Conservation (phyloP, 371 early-diverging fungal genomes). For the Mortierella sp. region DNA sequence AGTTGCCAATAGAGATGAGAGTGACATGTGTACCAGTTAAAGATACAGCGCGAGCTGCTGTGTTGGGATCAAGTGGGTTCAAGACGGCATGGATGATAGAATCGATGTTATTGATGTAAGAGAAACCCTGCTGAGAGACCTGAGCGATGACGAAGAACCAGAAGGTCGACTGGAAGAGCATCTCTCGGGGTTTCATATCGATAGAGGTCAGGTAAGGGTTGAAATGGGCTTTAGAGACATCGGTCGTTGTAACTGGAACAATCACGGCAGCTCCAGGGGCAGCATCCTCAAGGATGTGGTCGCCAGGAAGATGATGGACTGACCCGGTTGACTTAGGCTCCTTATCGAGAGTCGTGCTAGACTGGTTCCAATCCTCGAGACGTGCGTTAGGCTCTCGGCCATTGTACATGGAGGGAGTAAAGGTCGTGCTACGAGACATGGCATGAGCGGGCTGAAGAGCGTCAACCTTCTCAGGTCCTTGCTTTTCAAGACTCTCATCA, state of each 20-base stretch:
- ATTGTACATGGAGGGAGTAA: conserved; percentile 45
- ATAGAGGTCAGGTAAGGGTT: conserved; percentile 48
- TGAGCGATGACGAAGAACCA: conserved; percentile 58
- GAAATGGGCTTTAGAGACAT: conserved; percentile 15
- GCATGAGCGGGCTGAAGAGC: conserved; percentile 10
- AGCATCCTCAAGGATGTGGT: conserved; percentile 29
- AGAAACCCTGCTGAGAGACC: conserved; percentile 52
- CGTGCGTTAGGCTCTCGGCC: conserved; percentile 17
- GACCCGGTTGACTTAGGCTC: conserved; percentile 8
- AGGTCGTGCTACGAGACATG: conserved; percentile 46
- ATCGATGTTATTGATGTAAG: conserved; percentile 57
- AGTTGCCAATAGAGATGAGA: conserved; percentile 53
- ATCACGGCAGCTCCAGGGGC: conserved; percentile 5
- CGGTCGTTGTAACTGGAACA: conserved; percentile 17
- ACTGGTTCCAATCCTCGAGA: conserved; percentile 34
- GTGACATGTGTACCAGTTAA: conserved; percentile 52
- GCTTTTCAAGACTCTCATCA: conserved; percentile 9
- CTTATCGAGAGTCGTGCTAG: conserved; percentile 44
- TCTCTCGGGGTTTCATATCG: conserved; percentile 49
- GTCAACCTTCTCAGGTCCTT: background rate
- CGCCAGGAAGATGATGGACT: conserved; percentile 34
- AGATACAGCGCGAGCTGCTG: conserved; percentile 28
- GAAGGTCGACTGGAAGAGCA: conserved; percentile 47
- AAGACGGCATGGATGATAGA: conserved; percentile 53
- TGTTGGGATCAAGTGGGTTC: conserved; percentile 40